Evolutionary conservation across 805 yeast species (phyloP).

Genomic region (Cyberlindnera mrakii): DNA sequence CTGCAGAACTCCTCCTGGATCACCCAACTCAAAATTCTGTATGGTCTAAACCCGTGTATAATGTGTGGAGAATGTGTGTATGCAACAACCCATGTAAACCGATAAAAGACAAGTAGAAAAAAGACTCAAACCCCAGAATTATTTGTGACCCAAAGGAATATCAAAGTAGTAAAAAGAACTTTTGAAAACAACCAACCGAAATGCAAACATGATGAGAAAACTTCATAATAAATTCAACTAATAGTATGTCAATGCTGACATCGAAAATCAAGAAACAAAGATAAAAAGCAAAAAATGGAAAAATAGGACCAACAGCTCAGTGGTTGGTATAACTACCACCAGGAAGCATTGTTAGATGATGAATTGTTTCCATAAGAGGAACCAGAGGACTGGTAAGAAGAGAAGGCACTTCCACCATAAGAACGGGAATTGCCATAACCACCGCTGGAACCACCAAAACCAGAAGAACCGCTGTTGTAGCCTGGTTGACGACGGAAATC

Average conservation of each 20-base stretch:
- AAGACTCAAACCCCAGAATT: not conserved
- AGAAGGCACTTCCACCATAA: constrained; percentile 10
- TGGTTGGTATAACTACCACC: constrained; percentile 3
- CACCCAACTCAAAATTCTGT: not conserved
- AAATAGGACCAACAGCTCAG: not conserved
- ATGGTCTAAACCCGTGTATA: not conserved
- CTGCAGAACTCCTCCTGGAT: not conserved
- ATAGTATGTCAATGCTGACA: not conserved
- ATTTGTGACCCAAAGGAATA: not conserved
- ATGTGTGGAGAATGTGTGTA: not conserved
- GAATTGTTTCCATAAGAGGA: constrained; percentile 8
- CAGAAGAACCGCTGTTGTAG: constrained; percentile 13
- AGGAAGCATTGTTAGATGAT: constrained; percentile 1
- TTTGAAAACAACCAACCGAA: constrained; percentile 1
- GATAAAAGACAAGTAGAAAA: not conserved
- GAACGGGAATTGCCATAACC: constrained; percentile 12
- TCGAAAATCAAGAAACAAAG: not conserved
- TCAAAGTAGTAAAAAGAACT: constrained; percentile 1
- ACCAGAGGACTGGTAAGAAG: constrained; percentile 16
- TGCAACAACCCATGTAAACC: not conserved
- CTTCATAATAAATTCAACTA: constrained; percentile 1
- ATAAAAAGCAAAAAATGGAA: not conserved
- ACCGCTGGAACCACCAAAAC: constrained; percentile 7
- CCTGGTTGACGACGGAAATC: constrained; percentile 42
- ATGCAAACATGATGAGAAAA: constrained; percentile 3